A percentile compares a stretch with the other conserved stretches of the same genome.
Evolutionary conservation across 164 flowering plant genomes (phyloP).

Genomic region (Liquidambar formosana): DNA sequence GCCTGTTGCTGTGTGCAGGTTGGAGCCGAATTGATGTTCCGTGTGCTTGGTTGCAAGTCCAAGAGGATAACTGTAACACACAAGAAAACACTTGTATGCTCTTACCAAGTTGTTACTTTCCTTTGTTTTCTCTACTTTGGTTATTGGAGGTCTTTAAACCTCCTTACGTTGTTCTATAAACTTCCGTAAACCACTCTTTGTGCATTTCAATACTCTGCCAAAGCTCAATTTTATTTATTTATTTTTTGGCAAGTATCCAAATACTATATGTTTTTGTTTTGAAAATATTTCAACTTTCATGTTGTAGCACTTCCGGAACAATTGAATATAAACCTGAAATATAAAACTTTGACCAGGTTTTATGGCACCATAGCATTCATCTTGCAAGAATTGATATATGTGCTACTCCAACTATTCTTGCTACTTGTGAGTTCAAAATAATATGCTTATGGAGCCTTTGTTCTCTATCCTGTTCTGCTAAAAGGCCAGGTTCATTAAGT

Average conservation of each 20-base stretch:
- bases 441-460: not conserved
- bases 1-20: slow-evolving; percentile 45
- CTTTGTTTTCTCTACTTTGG: not conserved
- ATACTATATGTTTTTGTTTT: too few relatives aligned
- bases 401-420: not conserved
- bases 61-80: slow-evolving; percentile 93
- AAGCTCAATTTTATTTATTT: too few relatives aligned
- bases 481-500: not conserved
- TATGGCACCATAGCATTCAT: too few relatives aligned
- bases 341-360: too few relatives aligned
- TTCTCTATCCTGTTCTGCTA: not conserved
- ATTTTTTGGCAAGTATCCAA: too few relatives aligned
- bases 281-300: too few relatives aligned
- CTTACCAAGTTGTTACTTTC: not conserved
- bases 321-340: too few relatives aligned
- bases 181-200: not conserved
- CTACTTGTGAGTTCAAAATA: not conserved
- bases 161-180: not conserved
- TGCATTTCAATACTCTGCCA: not conserved
- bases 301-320: too few relatives aligned
- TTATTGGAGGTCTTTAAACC: not conserved
- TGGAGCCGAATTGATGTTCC: slow-evolving; percentile 80
- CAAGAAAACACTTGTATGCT: slow-evolving; percentile 90
- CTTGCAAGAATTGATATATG: too few relatives aligned
- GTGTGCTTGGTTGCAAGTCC: slow-evolving; percentile 94